Percentiles rank a stretch among this genome's conserved stretches.
Conservation (phyloP, 164 flowering plant species). For the Tinospora cordifolia region DNA sequence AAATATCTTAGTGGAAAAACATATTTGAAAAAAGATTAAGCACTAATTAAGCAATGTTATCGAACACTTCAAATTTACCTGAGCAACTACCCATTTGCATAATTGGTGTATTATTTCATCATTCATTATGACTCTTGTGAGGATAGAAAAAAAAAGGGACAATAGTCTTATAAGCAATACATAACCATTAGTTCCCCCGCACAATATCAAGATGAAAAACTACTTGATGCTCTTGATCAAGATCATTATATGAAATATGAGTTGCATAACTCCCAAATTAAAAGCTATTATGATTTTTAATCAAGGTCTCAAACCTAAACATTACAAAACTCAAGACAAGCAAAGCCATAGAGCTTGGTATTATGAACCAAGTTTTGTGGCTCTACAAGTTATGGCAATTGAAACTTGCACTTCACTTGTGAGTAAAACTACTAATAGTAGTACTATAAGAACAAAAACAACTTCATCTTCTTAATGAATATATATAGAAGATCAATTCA, state of each 20-base stretch:
- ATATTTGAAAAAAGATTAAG: background rate
- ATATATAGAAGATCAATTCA: no score
- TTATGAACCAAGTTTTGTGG: no score
- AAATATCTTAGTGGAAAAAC: background rate
- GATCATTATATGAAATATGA: background rate
- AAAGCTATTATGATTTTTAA: no score
- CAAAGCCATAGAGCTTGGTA: no score
- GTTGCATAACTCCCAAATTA: background rate
- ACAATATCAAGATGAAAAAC: background rate
- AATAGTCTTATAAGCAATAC: slow-evolving; percentile 14
- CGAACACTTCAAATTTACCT: slow-evolving; percentile 38
- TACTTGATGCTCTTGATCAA: background rate
- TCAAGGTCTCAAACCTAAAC: no score
- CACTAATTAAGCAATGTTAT: background rate
- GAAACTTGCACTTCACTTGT: no score
- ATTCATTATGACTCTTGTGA: slow-evolving; percentile 89
- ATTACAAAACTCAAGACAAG: no score
- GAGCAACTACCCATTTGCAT: slow-evolving; percentile 90
- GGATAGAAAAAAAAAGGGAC: background rate
- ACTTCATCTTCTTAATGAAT: no score
- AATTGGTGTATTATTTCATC: slow-evolving; percentile 94
- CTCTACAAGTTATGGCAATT: no score
- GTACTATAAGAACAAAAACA: no score
- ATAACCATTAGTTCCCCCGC: background rate
- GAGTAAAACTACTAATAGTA: no score